Evolutionary conservation across 2,329 filamentous ascomycete species (phyloP).

Genomic region (Plenodomus lindquistii): DNA sequence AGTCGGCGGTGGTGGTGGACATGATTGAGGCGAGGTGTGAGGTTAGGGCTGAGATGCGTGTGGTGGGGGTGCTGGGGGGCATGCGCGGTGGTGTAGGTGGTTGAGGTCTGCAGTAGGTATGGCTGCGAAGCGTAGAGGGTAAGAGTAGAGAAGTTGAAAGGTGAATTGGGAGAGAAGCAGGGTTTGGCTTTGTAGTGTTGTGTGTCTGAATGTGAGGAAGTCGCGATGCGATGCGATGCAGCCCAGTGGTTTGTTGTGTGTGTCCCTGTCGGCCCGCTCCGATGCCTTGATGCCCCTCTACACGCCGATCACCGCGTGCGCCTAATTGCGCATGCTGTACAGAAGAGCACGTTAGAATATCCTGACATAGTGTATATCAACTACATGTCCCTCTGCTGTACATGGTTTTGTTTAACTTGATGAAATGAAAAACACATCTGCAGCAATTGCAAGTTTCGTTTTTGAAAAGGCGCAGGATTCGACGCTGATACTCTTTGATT

Average conservation of each 20-base stretch:
- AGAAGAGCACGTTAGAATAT: not conserved
- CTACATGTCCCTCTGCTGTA: too few species aligned
- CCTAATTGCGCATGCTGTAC: not conserved
- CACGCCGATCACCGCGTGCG: not conserved
- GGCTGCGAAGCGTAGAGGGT: not conserved
- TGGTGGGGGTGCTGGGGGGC: conserved; percentile 20
- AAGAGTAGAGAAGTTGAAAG: not conserved
- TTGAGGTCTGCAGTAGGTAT: not conserved
- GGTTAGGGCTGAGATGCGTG: conserved; percentile 9
- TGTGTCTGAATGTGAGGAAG: not conserved
- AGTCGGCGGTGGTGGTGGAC: conserved; percentile 22
- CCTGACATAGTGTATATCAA: too few species aligned
- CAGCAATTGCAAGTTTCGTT: too few species aligned
- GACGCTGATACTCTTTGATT: too few species aligned
- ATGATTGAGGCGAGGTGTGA: conserved; percentile 1
- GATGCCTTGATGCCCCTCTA: not conserved
- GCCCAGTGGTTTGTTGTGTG: not conserved
- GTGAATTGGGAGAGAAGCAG: too few species aligned
- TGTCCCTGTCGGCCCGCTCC: not conserved
- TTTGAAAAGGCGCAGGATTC: too few species aligned
- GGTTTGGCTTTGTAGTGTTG: too few species aligned
- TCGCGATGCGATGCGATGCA: not conserved
- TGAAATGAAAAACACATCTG: too few species aligned
- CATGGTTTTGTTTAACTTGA: too few species aligned
- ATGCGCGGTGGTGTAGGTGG: not conserved